Percentiles rank a stretch among this genome's conserved stretches.
phyloP scores from a whole-genome alignment of 2,329 filamentous ascomycete genomes.

The Colletotrichum acutatum region DNA sequence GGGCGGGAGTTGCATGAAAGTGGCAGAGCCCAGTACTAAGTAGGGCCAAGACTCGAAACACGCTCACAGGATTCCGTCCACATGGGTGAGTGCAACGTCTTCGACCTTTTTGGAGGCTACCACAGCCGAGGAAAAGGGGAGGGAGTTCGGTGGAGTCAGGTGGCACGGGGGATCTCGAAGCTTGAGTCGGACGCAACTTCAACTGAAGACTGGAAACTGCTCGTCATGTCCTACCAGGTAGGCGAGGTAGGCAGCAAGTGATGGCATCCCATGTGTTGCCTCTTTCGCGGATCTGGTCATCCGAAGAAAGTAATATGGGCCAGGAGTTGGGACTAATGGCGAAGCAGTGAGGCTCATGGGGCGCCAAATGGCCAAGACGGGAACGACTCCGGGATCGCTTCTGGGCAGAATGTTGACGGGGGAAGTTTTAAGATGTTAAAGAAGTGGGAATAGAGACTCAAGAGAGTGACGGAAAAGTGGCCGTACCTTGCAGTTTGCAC shows the following conservation, averaged over 20 bases:
- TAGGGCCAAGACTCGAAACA: constrained; percentile 23
- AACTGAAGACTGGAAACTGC: background rate
- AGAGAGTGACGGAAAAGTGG: background rate
- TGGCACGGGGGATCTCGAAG: background rate
- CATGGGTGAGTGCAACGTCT: background rate
- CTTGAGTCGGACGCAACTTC: background rate
- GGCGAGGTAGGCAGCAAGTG: background rate
- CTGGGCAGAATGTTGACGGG: background rate
- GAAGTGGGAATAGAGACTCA: background rate
- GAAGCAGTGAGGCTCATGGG: constrained; percentile 8
- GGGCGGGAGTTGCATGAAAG: constrained; percentile 14
- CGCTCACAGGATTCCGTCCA: constrained; percentile 8
- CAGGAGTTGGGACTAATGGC: constrained; percentile 1
- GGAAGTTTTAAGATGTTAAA: constrained; percentile 7
- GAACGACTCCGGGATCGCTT: constrained; percentile 20
- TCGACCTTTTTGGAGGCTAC: background rate
- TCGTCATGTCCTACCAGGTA: background rate
- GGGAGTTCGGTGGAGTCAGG: background rate
- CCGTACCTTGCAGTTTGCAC: background rate
- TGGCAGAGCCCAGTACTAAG: background rate
- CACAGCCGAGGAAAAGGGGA: background rate
- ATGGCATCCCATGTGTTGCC: background rate
- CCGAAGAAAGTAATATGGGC: constrained; percentile 18
- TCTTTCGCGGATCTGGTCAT: constrained; percentile 20
- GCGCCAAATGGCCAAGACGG: constrained; percentile 19